These are phyloP conservation scores for Metschnikowia cerradonensis DNA, from an alignment of 805 yeast species.

Conservation along the genomic window DNA sequence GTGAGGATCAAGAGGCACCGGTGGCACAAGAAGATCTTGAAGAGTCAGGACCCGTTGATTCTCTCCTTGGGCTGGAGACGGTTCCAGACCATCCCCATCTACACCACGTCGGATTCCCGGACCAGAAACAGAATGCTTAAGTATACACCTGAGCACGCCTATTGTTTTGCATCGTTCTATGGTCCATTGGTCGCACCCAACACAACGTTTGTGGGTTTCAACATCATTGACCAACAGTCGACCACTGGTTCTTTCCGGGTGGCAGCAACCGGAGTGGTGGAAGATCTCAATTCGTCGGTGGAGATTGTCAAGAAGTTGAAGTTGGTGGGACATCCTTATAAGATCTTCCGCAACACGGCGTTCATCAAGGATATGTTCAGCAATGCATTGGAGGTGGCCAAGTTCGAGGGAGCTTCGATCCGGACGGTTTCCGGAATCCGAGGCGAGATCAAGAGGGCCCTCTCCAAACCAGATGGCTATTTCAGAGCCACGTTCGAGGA, in stretches of 20 bases:
- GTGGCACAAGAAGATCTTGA: slow-evolving; percentile 96
- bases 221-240: slow-evolving; percentile 74
- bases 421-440: slow-evolving; percentile 96
- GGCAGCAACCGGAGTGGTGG: slow-evolving; percentile 95
- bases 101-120: slow-evolving; percentile 95
- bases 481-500: slow-evolving; percentile 97
- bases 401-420: slow-evolving; percentile 96
- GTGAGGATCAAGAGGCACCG: slow-evolving; percentile 96
- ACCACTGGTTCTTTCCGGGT: slow-evolving; percentile 90
- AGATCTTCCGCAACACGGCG: slow-evolving; percentile 93
- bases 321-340: slow-evolving; percentile 90
- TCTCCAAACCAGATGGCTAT: slow-evolving; percentile 91
- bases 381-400: slow-evolving; percentile 89
- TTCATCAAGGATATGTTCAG: slow-evolving; percentile 96
- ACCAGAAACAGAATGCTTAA: slow-evolving; percentile 97
- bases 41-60: slow-evolving; percentile 92
- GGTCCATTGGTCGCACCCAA: slow-evolving; percentile 98
- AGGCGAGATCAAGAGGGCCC: slow-evolving; percentile 94
- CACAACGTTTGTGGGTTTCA: slow-evolving; percentile 95
- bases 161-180: slow-evolving; percentile 91
- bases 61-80: slow-evolving; percentile 97
- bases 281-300: slow-evolving; percentile 82
- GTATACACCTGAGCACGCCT: slow-evolving; percentile 97
- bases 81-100: slow-evolving; percentile 93
- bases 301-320: slow-evolving; percentile 96